Evolutionary conservation across 208 protist genomes (phyloP).

Genomic region (Tritrichomonas musculus): DNA sequence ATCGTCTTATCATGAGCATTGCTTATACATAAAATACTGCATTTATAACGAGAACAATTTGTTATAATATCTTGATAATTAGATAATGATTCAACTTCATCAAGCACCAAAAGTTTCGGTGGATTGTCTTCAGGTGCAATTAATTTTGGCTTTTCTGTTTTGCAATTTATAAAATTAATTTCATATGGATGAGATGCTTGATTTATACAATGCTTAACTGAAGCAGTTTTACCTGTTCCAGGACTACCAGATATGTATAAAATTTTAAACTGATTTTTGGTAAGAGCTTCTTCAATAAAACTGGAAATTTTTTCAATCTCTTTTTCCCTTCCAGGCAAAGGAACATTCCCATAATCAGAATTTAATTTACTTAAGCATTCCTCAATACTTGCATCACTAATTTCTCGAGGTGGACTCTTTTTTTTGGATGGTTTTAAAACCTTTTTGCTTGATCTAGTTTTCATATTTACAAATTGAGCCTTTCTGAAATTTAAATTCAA

Average conservation of each 20-base stretch:
- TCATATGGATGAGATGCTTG: background rate
- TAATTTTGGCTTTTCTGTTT: background rate
- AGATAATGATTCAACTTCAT: constrained; percentile 2
- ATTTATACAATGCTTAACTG: background rate
- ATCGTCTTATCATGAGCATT: background rate
- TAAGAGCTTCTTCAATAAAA: background rate
- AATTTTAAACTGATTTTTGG: background rate
- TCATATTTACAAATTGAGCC: too few relatives aligned
- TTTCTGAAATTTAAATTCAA: too few relatives aligned
- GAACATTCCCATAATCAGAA: background rate
- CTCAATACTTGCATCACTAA: background rate
- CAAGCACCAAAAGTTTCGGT: background rate
- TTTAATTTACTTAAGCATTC: background rate
- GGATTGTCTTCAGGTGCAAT: too few relatives aligned
- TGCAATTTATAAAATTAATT: background rate
- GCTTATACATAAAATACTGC: background rate
- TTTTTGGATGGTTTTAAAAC: too few relatives aligned
- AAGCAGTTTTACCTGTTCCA: constrained; percentile 37
- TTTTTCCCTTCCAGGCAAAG: background rate
- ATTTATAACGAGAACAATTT: background rate
- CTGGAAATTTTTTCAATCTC: background rate
- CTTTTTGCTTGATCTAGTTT: too few relatives aligned
- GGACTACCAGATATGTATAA: constrained; percentile 33
- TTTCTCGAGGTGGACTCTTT: too few relatives aligned
- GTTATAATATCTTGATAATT: background rate